A percentile compares a stretch with the other conserved stretches of the same genome.
Evolutionary conservation across 169 alveolate species (phyloP).

Genomic region (Cryptosporidium ryanae): DNA sequence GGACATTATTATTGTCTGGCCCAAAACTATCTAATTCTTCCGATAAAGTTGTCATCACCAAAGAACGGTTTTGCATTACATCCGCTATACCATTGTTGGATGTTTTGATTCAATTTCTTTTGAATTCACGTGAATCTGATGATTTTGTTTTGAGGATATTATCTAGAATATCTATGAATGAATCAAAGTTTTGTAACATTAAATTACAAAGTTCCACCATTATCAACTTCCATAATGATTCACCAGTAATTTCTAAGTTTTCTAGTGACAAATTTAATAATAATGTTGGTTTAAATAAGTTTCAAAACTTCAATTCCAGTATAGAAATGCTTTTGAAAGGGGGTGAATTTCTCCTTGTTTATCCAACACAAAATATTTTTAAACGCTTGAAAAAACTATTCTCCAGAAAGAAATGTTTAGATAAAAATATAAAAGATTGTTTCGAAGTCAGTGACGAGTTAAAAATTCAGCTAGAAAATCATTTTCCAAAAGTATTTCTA

Average conservation of each 20-base stretch:
- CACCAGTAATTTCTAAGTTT: no score
- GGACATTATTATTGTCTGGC: constrained; percentile 34
- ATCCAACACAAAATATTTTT: constrained; percentile 29
- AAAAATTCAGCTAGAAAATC: constrained; percentile 1
- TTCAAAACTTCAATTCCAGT: constrained; percentile 22
- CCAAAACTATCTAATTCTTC: constrained; percentile 17
- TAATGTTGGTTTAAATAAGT: not conserved
- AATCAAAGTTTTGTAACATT: not conserved
- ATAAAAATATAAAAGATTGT: not conserved
- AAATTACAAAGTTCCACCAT: no score
- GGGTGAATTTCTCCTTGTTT: constrained; percentile 51
- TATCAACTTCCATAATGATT: no score
- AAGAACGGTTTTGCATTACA: constrained; percentile 48
- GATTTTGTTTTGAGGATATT: not conserved
- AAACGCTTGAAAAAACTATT: constrained; percentile 6
- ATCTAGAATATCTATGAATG: constrained; percentile 16
- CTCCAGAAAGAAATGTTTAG: constrained; percentile 4
- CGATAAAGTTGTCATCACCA: not conserved
- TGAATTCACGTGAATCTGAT: constrained; percentile 20
- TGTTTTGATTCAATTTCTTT: constrained; percentile 37
- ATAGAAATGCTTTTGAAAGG: constrained; percentile 40
- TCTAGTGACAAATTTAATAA: no score
- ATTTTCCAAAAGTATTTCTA: constrained; percentile 45
- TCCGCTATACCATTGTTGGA: constrained; percentile 56
- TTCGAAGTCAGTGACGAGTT: not conserved